Conservation (phyloP, 345 rosid species). For the Angophora floribunda region DNA sequence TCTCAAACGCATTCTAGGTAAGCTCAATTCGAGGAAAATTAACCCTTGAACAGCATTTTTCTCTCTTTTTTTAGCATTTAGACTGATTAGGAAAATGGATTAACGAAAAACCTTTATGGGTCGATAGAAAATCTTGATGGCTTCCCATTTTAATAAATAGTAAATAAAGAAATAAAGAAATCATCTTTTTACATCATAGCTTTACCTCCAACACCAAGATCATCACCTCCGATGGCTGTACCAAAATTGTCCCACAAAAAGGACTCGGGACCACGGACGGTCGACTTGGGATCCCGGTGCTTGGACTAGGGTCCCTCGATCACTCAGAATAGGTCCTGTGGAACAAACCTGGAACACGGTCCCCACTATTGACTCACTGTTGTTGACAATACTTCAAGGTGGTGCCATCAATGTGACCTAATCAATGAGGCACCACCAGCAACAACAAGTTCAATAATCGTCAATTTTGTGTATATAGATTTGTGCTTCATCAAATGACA, state of each 20-base stretch:
- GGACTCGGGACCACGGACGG: not conserved
- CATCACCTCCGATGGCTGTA: not conserved
- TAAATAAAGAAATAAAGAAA: not conserved
- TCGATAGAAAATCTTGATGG: not conserved
- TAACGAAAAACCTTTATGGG: not conserved
- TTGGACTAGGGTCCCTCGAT: not conserved
- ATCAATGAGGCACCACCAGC: not conserved
- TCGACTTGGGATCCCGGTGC: not conserved
- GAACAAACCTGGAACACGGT: not conserved
- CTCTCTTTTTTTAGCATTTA: not conserved
- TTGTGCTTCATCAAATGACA: not conserved
- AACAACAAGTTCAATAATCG: not conserved
- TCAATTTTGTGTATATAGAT: not conserved
- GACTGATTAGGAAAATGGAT: not conserved
- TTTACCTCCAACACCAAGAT: not conserved
- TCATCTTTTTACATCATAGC: not conserved
- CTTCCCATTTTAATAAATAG: not conserved
- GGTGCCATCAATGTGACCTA: not conserved
- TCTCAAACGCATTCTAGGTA: too few relatives aligned
- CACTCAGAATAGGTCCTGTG: not conserved
- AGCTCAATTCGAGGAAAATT: not conserved
- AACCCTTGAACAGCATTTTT: not conserved
- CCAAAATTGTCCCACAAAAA: not conserved
- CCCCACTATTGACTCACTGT: not conserved
- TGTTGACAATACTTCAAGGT: not conserved